Evolutionary conservation across 176 grass and related monocot species (phyloP), one percentile per base, ranked within the genome.

Genomic region (Lolium rigidum): DNA sequence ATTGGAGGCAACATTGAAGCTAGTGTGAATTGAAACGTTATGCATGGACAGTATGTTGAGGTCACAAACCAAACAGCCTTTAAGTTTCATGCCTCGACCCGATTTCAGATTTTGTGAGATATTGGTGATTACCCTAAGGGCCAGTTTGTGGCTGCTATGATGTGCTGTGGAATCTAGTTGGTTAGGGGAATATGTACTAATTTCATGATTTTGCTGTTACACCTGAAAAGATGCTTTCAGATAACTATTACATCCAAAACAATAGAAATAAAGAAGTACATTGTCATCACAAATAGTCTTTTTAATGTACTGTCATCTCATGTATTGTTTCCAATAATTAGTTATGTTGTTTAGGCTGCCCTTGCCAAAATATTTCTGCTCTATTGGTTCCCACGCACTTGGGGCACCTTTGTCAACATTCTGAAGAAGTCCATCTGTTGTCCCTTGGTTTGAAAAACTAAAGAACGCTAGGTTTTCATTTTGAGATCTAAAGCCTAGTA

Each of bases 341-440:
- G 48, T 31, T 78, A 28, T 28, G 82, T 60, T 62, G 38, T 78
- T 70, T 28, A 52, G 21, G 18, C 38, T 48, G 4, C 18, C 39
- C 46, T 71, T 51, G 26, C 20, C 35, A 7, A 75, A 26, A 38
- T 69, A 26, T 73, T 74, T 83, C 20, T 72, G 18, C n/a, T 37
- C 4, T 37, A 2, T 37, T n/a, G 41, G 10, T 59, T 69, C 56
- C 12, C 4, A 10, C 15, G 46, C 38, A 52, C 52, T 11, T 81
- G 25, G 5, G 4, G 17, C 25, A 21, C 1, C 26, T 4, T 24
- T 55, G 28, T 39, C 22, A 17, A 55, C 48, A 21, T 38, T 35
- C 31, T 3, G 79, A 81, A 52, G 0, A 81, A 52, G 60, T 79
- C 37, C 78, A 16, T 80, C 48, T 47, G 38, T 48, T 80, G 13